These are phyloP conservation scores for Tuctoria greenei DNA, from an alignment of 176 grass and related monocot species.

Conservation along the genomic window DNA sequence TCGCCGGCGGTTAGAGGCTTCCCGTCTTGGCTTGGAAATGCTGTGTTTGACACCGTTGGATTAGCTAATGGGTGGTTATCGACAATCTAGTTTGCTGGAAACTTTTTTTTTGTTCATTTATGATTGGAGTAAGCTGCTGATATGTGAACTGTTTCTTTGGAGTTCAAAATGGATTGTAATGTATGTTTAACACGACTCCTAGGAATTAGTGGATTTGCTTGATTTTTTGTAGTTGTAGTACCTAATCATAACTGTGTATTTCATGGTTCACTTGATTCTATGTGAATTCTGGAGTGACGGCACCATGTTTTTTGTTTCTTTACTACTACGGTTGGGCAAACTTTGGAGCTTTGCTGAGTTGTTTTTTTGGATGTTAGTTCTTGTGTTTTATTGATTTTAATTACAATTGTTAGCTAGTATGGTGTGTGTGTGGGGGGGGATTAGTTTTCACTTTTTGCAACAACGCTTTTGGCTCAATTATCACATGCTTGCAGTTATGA, in stretches of 20 bases:
- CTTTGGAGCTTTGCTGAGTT: not conserved
- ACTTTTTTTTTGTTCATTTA: slow-evolving; percentile 1
- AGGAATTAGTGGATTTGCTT: not conserved
- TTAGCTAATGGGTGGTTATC: not conserved
- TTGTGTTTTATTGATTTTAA: not conserved
- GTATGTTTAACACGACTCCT: not conserved
- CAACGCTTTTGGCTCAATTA: not conserved
- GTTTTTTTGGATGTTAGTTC: not conserved
- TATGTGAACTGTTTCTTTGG: not conserved
- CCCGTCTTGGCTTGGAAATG: slow-evolving; percentile 2
- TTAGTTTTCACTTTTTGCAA: not conserved
- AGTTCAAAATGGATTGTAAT: slow-evolving; percentile 3
- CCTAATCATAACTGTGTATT: not conserved
- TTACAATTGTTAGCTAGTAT: slow-evolving; percentile 4
- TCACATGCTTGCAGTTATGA: not conserved
- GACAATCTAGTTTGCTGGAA: not conserved
- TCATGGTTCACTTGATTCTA: slow-evolving; percentile 13
- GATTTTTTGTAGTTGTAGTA: not conserved
- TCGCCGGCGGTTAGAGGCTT: not conserved
- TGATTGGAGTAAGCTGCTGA: not conserved
- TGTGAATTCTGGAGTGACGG: not conserved
- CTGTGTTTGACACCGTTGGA: not conserved
- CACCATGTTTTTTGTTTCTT: slow-evolving; percentile 5
- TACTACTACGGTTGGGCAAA: not conserved
- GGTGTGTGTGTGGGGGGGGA: not conserved